Conservation (phyloP, 345 rosid species). For the Eucalyptus camaldulensis region DNA sequence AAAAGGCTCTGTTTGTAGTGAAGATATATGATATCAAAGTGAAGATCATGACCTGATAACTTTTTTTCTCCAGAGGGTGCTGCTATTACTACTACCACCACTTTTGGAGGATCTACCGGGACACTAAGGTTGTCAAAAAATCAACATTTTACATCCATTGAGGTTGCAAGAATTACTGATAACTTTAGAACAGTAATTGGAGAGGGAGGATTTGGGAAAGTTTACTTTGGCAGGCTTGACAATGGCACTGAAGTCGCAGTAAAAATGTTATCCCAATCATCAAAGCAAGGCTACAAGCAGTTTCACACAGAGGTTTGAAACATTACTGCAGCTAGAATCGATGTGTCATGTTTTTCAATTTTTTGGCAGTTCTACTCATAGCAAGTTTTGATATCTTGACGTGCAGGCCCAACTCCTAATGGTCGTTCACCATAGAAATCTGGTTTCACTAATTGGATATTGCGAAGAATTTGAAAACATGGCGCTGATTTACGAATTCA, state of each 20-base stretch:
- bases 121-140: neutral
- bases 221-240: constrained; percentile 5
- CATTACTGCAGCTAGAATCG: no score
- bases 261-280: constrained; percentile 6
- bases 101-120: neutral
- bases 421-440: constrained; percentile 13
- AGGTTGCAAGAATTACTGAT: constrained; percentile 3
- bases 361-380: no score
- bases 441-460: constrained; percentile 15
- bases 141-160: neutral
- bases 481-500: constrained; percentile 21
- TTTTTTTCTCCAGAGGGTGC: neutral
- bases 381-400: neutral
- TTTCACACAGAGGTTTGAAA: neutral
- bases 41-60: neutral
- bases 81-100: neutral
- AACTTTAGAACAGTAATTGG: neutral
- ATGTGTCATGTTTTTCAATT: no score
- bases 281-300: constrained; percentile 12
- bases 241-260: constrained; percentile 8
- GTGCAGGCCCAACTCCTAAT: constrained; percentile 11
- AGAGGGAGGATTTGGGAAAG: constrained; percentile 17
- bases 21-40: neutral
- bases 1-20: neutral
- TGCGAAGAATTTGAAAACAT: constrained; percentile 6